These are phyloP conservation scores for Golubevia sp. DNA, from an alignment of 1,284 basidiomycete genomes.

Conservation along the genomic window DNA sequence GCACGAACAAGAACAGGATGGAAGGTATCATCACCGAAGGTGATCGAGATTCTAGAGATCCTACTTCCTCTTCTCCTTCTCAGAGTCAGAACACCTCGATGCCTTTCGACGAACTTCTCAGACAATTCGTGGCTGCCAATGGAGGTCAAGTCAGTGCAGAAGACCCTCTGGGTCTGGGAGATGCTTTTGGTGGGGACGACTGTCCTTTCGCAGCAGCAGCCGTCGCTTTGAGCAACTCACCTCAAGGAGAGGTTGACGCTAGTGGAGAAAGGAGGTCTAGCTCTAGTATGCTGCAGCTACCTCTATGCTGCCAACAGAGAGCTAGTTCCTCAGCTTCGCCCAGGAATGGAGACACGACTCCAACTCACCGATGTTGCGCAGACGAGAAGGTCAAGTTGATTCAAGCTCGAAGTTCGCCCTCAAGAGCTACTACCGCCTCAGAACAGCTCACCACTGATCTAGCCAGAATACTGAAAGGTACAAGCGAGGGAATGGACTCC, in stretches of 20 bases:
- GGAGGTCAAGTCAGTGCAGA: not conserved
- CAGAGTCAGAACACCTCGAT: not conserved
- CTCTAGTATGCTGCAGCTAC: not conserved
- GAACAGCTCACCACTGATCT: not conserved
- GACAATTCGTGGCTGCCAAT: not conserved
- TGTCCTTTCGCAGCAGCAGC: not conserved
- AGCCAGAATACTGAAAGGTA: not conserved
- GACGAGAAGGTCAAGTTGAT: not conserved
- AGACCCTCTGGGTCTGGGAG: not conserved
- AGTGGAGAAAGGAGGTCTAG: not conserved
- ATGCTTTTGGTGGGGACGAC: not conserved
- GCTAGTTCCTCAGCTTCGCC: not conserved
- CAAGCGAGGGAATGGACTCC: not conserved
- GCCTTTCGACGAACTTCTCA: not conserved
- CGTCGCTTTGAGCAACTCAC: not conserved
- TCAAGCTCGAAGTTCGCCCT: not conserved
- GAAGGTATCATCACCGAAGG: not conserved
- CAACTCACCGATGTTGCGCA: not conserved
- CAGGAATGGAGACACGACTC: not conserved
- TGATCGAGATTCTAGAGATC: no score
- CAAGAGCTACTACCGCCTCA: not conserved
- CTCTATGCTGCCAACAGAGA: not conserved
- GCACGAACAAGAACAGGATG: not conserved
- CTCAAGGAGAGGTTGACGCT: not conserved
- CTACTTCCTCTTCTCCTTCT: not conserved